phyloP scores from a whole-genome alignment of 176 grass and related monocot genomes.

The Oryza brachyantha region DNA sequence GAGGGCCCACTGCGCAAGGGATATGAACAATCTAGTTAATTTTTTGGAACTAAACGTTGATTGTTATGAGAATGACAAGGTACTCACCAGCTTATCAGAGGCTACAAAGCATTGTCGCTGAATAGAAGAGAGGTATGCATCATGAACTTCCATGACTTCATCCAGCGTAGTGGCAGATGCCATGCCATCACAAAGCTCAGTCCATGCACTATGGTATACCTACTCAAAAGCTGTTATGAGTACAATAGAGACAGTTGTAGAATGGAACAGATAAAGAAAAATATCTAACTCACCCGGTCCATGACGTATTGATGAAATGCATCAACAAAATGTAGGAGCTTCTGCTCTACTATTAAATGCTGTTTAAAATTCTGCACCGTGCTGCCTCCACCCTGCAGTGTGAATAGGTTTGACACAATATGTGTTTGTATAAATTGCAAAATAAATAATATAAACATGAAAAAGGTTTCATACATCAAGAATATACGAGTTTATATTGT shows the following conservation, averaged over 20 bases:
- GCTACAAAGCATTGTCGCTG: conserved; percentile 91
- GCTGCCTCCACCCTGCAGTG: conserved; percentile 51
- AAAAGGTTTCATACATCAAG: no score
- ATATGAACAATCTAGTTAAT: neutral
- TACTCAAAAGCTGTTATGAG: conserved; percentile 30
- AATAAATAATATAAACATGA: no score
- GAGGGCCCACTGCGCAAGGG: conserved; percentile 61
- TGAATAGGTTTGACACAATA: conserved; percentile 16
- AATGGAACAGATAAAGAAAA: neutral
- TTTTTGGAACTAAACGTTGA: neutral
- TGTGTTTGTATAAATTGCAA: no score
- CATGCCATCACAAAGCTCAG: conserved; percentile 84
- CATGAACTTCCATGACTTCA: conserved; percentile 95
- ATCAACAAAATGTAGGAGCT: conserved; percentile 91
- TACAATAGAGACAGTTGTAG: neutral
- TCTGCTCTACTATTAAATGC: conserved; percentile 89
- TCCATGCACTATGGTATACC: conserved; percentile 96
- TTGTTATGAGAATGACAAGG: neutral
- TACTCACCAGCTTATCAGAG: conserved; percentile 79
- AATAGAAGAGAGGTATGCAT: conserved; percentile 84
- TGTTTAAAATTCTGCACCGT: conserved; percentile 60
- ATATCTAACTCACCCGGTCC: conserved; percentile 60
- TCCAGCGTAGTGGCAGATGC: conserved; percentile 70
- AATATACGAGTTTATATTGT: neutral
- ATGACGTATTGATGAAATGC: conserved; percentile 93